These are phyloP conservation scores for Solanum chaucha DNA, from an alignment of 257 asterid genomes.

Conservation along the genomic window DNA sequence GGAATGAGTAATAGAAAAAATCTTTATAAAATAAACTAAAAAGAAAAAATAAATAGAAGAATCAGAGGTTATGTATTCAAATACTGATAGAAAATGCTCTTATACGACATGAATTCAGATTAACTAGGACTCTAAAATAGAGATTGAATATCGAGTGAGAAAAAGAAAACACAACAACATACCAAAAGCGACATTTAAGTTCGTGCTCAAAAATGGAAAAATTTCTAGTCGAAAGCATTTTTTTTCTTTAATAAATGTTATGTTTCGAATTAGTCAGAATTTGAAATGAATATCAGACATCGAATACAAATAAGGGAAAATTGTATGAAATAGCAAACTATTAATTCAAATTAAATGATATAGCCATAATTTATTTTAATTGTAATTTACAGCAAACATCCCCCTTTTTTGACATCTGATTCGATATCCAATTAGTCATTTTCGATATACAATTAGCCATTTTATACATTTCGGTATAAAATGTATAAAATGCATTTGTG, in stretches of 20 bases:
- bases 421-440: no score
- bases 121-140: neutral
- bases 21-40: no score
- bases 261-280: neutral
- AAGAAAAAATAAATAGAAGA: no score
- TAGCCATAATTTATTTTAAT: no score
- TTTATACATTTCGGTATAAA: no score
- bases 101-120: neutral
- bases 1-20: neutral
- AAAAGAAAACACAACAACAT: neutral
- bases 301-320: neutral
- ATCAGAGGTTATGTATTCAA: neutral
- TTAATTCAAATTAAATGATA: no score
- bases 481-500: no score
- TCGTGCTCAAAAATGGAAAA: neutral
- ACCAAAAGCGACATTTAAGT: neutral
- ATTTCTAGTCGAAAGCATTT: neutral
- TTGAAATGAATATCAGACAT: neutral
- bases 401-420: no score
- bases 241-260: neutral
- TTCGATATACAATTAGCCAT: no score
- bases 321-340: no score
- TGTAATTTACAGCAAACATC: no score
- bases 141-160: no score
- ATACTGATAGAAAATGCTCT: neutral